These are phyloP conservation scores for Penicillium fuscoglaucum DNA, from an alignment of 2,329 filamentous ascomycete species.

Conservation along the genomic window DNA sequence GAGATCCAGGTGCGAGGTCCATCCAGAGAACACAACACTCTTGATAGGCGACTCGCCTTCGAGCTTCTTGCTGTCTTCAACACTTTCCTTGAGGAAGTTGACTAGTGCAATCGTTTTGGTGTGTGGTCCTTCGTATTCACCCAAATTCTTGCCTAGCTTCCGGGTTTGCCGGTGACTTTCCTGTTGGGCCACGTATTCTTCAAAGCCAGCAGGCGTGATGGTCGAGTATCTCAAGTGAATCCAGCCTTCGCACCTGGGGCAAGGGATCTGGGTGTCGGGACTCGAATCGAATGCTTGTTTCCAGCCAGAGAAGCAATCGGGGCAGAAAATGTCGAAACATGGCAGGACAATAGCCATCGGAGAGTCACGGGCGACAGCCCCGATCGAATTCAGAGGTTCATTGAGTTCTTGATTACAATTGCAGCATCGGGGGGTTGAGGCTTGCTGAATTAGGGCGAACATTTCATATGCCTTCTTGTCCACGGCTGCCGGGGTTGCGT, in stretches of 20 bases:
- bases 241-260: slow-evolving; percentile 66
- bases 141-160: slow-evolving; percentile 61
- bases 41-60: slow-evolving; percentile 75
- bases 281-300: slow-evolving; percentile 53
- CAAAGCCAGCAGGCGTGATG: slow-evolving; percentile 61
- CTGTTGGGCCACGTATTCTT: slow-evolving; percentile 55
- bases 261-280: slow-evolving; percentile 54
- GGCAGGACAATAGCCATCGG: slow-evolving; percentile 73
- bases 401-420: slow-evolving; percentile 67
- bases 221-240: slow-evolving; percentile 66
- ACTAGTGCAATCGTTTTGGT: slow-evolving; percentile 87
- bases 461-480: slow-evolving; percentile 80
- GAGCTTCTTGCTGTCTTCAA: slow-evolving; percentile 53
- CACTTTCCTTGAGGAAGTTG: slow-evolving; percentile 67
- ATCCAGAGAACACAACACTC: slow-evolving; percentile 92
- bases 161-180: slow-evolving; percentile 52
- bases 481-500: slow-evolving; percentile 57
- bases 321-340: slow-evolving; percentile 84
- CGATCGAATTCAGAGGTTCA: slow-evolving; percentile 54
- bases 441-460: slow-evolving; percentile 80
- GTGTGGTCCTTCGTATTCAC: slow-evolving; percentile 78
- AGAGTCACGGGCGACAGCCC: slow-evolving; percentile 51
- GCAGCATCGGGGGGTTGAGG: slow-evolving; percentile 71
- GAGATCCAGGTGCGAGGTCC: slow-evolving; percentile 91
- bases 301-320: slow-evolving; percentile 66